These are phyloP conservation scores for Gigaspora rosea DNA, from an alignment of 192 early-diverging fungal species.

Conservation along the genomic window DNA sequence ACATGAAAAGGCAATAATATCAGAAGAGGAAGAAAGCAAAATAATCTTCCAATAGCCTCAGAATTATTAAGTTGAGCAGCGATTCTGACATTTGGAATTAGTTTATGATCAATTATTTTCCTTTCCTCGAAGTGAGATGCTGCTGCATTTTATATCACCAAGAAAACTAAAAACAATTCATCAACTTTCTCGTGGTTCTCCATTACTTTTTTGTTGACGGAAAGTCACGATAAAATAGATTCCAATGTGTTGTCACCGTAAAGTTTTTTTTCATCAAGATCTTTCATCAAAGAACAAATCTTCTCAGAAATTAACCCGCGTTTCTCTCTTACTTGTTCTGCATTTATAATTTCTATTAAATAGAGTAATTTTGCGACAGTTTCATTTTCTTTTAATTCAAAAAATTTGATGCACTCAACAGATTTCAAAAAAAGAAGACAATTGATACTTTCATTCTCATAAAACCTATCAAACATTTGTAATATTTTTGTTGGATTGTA, in stretches of 20 bases:
- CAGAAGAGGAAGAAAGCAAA: not conserved
- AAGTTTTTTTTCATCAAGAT: not conserved
- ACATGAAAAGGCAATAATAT: not conserved
- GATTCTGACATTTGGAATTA: not conserved
- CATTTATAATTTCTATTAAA: constrained; percentile 37
- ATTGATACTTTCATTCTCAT: constrained; percentile 33
- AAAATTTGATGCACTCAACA: constrained; percentile 39
- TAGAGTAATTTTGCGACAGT: constrained; percentile 17
- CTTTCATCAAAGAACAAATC: constrained; percentile 19
- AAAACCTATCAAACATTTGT: constrained; percentile 35
- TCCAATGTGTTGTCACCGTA: not conserved
- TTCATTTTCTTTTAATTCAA: constrained; percentile 32
- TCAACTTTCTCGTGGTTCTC: not conserved
- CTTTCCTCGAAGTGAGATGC: not conserved
- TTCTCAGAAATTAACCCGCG: too few relatives aligned
- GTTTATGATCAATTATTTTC: not conserved
- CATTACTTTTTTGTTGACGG: not conserved
- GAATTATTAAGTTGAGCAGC: not conserved
- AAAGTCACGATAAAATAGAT: constrained; percentile 26
- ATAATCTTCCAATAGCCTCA: not conserved
- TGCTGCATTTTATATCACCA: not conserved
- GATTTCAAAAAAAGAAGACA: constrained; percentile 41
- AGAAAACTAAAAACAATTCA: not conserved
- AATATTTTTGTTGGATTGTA: constrained; percentile 35
- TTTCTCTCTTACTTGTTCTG: constrained; percentile 12